These are phyloP conservation scores for Annulohypoxylon truncatum DNA, from an alignment of 2,329 filamentous ascomycete species.

Conservation along the genomic window DNA sequence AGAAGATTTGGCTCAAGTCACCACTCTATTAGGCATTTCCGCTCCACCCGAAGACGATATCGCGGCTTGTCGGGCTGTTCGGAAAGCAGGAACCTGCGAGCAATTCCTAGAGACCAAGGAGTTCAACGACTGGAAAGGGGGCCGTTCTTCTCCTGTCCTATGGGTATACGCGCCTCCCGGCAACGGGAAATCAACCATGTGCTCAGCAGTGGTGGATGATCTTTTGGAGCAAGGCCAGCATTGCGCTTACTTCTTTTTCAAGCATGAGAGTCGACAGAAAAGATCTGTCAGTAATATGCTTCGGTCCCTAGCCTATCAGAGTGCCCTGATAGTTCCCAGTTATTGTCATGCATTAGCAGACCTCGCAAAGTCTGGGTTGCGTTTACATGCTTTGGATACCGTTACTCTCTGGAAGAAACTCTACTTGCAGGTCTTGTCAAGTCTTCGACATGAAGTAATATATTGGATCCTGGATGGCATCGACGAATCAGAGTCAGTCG, in stretches of 20 bases:
- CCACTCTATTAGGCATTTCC: not conserved
- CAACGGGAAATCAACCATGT: not conserved
- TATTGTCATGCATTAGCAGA: slow-evolving; percentile 40
- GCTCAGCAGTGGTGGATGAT: not conserved
- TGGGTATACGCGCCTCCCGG: not conserved
- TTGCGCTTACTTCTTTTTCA: not conserved
- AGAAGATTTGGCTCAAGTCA: not conserved
- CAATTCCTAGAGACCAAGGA: not conserved
- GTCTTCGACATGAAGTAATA: not conserved
- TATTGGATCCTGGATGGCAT: slow-evolving; percentile 1
- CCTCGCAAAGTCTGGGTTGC: not conserved
- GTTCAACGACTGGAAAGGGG: not conserved
- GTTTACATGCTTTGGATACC: slow-evolving; percentile 33
- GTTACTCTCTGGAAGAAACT: slow-evolving; percentile 49
- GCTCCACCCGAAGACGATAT: not conserved
- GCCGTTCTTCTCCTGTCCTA: not conserved
- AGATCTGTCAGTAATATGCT: not conserved
- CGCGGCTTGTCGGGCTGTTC: slow-evolving; percentile 3
- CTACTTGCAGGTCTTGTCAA: slow-evolving; percentile 23
- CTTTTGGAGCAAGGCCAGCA: not conserved
- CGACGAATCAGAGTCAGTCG: not conserved
- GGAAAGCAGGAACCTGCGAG: slow-evolving; percentile 28
- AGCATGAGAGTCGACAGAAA: not conserved
- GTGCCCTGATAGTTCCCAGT: slow-evolving; percentile 24
- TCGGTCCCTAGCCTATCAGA: not conserved